Conservation (phyloP, 2,329 filamentous ascomycete genomes). For the Hypomyces perniciosus region DNA sequence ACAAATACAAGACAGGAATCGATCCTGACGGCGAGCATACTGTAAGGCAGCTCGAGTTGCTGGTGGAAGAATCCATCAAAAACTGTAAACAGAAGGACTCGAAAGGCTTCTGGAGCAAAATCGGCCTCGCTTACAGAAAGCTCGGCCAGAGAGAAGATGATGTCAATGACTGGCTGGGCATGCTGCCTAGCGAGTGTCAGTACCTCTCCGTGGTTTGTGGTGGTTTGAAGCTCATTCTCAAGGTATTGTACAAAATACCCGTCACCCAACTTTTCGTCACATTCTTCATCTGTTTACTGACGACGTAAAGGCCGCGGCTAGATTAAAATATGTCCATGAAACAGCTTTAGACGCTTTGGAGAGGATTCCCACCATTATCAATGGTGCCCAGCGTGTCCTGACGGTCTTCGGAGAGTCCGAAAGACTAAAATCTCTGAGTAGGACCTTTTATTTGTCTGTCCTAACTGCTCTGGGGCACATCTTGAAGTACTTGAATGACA, state of each 20-base stretch:
- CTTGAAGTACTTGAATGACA: neutral
- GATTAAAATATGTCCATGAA: neutral
- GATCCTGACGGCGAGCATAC: too few relatives aligned
- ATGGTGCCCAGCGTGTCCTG: neutral
- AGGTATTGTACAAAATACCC: neutral
- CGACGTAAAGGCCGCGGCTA: neutral
- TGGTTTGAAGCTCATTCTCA: neutral
- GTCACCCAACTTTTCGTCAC: neutral
- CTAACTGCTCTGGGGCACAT: neutral
- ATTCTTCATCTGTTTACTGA: neutral
- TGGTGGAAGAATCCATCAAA: too few relatives aligned
- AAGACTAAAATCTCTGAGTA: neutral
- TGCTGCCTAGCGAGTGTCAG: neutral
- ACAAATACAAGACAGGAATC: too few relatives aligned
- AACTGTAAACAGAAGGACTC: neutral
- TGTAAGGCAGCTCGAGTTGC: too few relatives aligned
- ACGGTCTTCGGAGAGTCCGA: neutral
- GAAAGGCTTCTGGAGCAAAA: neutral
- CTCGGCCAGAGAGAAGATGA: neutral
- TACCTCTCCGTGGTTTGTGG: neutral
- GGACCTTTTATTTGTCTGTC: neutral
- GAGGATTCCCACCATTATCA: neutral
- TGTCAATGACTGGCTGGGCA: neutral
- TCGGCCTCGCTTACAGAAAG: neutral
- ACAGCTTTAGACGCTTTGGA: neutral